Conservation (phyloP, 345 rosid genomes). For the Arabis hirsuta region DNA sequence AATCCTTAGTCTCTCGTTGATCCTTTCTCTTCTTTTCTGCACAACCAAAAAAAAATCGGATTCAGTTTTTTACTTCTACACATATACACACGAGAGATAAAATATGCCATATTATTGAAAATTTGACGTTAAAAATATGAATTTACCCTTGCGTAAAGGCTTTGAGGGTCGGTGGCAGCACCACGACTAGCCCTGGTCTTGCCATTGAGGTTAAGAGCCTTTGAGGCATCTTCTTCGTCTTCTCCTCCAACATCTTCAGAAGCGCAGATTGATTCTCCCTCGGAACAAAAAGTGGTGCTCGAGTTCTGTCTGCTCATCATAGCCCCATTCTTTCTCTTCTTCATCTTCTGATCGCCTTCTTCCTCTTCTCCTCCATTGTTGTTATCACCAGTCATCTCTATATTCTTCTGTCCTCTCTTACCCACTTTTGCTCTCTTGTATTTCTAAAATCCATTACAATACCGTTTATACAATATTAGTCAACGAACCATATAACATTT, state of each 20-base stretch:
- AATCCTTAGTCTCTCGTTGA: slow-evolving; percentile 77
- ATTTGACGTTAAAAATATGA: too few relatives aligned
- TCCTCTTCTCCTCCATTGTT: slow-evolving; percentile 41
- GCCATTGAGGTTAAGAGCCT: slow-evolving; percentile 58
- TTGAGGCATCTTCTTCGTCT: slow-evolving; percentile 47
- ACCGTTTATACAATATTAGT: slow-evolving; percentile 10
- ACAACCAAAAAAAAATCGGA: slow-evolving; percentile 15
- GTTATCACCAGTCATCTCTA: slow-evolving; percentile 48
- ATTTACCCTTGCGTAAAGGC: slow-evolving; percentile 83
- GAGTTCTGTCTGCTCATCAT: slow-evolving; percentile 50
- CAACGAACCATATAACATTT: slow-evolving; percentile 1
- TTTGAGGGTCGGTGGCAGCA: slow-evolving; percentile 85
- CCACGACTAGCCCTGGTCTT: slow-evolving; percentile 81
- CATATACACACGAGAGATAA: too few relatives aligned
- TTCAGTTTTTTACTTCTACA: neutral
- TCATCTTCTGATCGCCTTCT: slow-evolving; percentile 28
- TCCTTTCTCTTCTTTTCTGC: slow-evolving; percentile 91
- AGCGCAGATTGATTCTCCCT: slow-evolving; percentile 56
- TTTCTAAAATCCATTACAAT: slow-evolving; percentile 50
- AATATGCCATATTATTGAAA: too few relatives aligned
- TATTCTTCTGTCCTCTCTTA: slow-evolving; percentile 50
- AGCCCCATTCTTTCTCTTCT: slow-evolving; percentile 40
- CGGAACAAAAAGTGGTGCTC: slow-evolving; percentile 64
- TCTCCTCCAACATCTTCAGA: slow-evolving; percentile 48
- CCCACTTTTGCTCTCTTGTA: slow-evolving; percentile 50